Percentiles rank a stretch among this genome's conserved stretches.
These are phyloP conservation scores for Aphanomyces euteiches DNA, from an alignment of 352 stramenopile species.

Conservation along the genomic window DNA sequence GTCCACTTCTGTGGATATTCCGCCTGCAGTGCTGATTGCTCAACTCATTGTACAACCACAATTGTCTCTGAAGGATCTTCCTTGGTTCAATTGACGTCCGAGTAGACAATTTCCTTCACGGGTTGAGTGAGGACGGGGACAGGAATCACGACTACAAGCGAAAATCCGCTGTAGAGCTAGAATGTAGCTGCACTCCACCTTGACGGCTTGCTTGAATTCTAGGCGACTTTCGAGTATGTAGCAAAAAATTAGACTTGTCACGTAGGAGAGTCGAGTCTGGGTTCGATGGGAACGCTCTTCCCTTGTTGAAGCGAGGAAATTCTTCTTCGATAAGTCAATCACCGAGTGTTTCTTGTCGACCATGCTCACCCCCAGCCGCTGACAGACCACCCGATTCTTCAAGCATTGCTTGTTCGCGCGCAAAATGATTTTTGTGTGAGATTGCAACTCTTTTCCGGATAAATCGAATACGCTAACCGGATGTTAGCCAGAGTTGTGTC, in stretches of 20 bases:
- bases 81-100: not conserved
- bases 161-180: conserved; percentile 2
- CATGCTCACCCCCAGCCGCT: conserved; percentile 20
- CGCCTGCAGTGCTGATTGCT: conserved; percentile 7
- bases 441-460: not conserved
- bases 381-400: not conserved
- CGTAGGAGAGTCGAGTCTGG: conserved; percentile 13
- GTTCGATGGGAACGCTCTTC: conserved; percentile 10
- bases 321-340: conserved; percentile 7
- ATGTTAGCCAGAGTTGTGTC: no score
- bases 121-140: conserved; percentile 23
- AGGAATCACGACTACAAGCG: not conserved
- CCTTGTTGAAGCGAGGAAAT: conserved; percentile 12
- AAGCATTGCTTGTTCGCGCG: conserved; percentile 8
- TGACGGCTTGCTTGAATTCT: conserved; percentile 1
- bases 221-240: not conserved
- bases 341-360: not conserved
- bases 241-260: conserved; percentile 9
- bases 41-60: not conserved
- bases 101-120: conserved; percentile 15
- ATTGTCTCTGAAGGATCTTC: not conserved
- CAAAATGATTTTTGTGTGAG: not conserved
- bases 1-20: not conserved
- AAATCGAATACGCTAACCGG: no score
- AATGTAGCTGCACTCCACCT: conserved; percentile 23